phyloP scores from a whole-genome alignment of 1,284 basidiomycete species.

The Melampsora medusae region DNA sequence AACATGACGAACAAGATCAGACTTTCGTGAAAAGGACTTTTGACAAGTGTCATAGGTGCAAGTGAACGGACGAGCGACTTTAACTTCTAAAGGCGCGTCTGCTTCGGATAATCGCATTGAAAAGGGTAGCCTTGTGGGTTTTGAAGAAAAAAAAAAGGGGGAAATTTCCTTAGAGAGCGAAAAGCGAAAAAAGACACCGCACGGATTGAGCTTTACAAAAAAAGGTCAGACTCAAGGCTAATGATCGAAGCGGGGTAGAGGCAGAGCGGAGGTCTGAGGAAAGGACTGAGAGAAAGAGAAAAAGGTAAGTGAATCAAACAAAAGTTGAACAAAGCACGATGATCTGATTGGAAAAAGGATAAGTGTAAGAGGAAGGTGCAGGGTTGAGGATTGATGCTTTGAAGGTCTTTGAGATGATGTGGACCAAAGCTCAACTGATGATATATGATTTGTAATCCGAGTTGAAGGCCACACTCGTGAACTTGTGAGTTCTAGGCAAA shows the following conservation, averaged over 20 bases:
- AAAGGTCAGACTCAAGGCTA: not conserved
- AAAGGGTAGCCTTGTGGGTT: not conserved
- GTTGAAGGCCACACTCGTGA: too few relatives aligned
- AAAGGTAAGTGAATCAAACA: too few relatives aligned
- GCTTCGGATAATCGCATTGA: not conserved
- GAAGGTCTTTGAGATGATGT: too few relatives aligned
- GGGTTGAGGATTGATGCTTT: too few relatives aligned
- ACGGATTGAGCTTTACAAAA: not conserved
- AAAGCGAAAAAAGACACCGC: not conserved
- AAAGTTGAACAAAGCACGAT: too few relatives aligned
- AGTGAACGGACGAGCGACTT: slow-evolving; percentile 52
- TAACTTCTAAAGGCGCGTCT: not conserved
- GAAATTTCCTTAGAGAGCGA: slow-evolving; percentile 2
- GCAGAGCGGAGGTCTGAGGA: too few relatives aligned
- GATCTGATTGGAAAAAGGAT: too few relatives aligned
- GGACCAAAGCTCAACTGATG: too few relatives aligned
- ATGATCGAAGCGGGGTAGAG: not conserved
- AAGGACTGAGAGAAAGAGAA: too few relatives aligned
- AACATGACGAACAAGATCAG: slow-evolving; percentile 58
- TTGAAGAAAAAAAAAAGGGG: not conserved
- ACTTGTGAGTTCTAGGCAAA: too few relatives aligned
- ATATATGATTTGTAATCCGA: too few relatives aligned
- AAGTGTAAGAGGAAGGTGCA: too few relatives aligned
- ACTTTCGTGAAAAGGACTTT: slow-evolving; percentile 59
- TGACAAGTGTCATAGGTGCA: slow-evolving; percentile 56